Base-by-base conservation (phyloP, 1,284 basidiomycete species). In the Ustilago curta region DNA sequence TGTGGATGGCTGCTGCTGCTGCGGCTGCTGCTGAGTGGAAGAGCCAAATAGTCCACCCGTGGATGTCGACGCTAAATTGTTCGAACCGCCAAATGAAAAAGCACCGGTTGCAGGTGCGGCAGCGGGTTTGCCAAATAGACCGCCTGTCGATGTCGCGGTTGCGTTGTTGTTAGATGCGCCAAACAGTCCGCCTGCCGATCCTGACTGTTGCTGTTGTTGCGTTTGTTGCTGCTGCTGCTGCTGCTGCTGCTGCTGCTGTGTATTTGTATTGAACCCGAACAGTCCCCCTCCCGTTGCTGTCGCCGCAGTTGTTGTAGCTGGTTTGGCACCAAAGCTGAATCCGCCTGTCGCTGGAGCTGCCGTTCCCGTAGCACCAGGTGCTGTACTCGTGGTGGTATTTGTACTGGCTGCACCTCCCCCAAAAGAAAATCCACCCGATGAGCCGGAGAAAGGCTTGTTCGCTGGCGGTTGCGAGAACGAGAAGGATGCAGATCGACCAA, bases 381-480 rank as follows among this genome's bases (percentile, higher is more conserved):
- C 47, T 51, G 64, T 27, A 42, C 52, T 59, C 0, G 60, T 57
- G 8, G 52, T 40, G 3, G 62, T 60, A 35, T 23, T 59, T 44
- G 35, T 60, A 35, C 19, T 61, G 52, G 35, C 44, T 0, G 64
- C 56, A 11, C 40, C 58, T 5, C 62, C 61, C 21, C 70, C 74
- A 31, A 76, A 70, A 18, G 70, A 63, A 48, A 76, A 76, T 40
- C 62, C 70, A 31, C 74, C 70, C 18, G 66, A 60, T 16, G 70
- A 63, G n/a, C 74, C 74, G 4, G 70, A 62, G 60, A 76, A 76
- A 1, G 74, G 74, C 32, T 73, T 72, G 54, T 62, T 70, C 4
- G 74, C 70, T 12, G 74, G 74, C 2, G 65, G 74, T 49, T 76
- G 74, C 1, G 74, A 76, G 53, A 76, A 76, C 51, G 66, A 70